These are phyloP conservation scores for Pichia scutulata DNA, from an alignment of 805 yeast species.

Conservation along the genomic window DNA sequence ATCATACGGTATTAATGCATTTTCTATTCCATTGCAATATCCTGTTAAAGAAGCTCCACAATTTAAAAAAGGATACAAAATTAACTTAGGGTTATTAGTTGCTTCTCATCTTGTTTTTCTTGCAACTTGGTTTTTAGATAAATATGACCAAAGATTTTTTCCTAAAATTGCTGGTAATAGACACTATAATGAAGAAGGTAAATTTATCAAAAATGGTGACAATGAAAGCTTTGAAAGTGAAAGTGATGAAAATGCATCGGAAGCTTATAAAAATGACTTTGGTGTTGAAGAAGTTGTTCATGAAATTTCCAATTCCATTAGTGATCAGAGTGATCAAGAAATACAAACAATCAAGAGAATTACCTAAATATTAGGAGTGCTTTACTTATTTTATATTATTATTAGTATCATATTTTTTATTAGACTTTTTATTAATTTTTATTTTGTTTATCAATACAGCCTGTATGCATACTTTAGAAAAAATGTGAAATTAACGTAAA, in stretches of 20 bases:
- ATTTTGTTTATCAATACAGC: too few relatives aligned
- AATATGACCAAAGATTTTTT: constrained; percentile 11
- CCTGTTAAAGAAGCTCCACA: constrained; percentile 11
- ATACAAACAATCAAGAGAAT: background rate
- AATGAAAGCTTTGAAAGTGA: background rate
- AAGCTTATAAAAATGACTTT: background rate
- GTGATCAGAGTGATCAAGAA: background rate
- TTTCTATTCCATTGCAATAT: constrained; percentile 18
- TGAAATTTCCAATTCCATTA: background rate
- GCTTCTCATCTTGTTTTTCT: constrained; percentile 10
- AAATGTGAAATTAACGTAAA: too few relatives aligned
- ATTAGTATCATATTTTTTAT: background rate
- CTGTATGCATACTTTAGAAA: too few relatives aligned
- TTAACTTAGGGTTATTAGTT: constrained; percentile 11
- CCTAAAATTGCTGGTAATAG: constrained; percentile 16
- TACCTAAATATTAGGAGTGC: too few relatives aligned
- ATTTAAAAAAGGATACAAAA: constrained; percentile 14
- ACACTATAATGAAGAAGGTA: background rate
- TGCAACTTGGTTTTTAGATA: constrained; percentile 11
- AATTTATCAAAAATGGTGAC: background rate
- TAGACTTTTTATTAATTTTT: too few relatives aligned
- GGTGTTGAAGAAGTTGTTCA: background rate
- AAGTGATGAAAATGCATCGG: background rate
- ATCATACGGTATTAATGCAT: constrained; percentile 16
- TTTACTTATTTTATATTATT: background rate